Conservation (phyloP, 768 basidiomycete genomes). For the Crepidotus variabilis region DNA sequence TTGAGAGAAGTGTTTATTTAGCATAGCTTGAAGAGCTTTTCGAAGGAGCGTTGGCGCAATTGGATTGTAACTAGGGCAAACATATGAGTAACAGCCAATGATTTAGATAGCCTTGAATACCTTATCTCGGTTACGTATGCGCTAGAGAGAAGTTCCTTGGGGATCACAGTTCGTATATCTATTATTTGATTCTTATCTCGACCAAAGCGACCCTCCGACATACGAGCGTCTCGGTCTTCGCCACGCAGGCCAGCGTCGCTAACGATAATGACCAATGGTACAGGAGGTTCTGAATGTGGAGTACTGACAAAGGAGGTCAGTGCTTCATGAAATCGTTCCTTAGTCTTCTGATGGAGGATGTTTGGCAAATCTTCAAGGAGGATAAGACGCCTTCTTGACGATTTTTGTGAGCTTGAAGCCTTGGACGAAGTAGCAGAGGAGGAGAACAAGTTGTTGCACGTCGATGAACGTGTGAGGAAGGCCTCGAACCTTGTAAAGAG, state of each 20-base stretch:
- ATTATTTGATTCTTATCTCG: conserved; percentile 44
- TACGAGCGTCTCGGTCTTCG: conserved; percentile 50
- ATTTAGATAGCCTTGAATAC: conserved; percentile 39
- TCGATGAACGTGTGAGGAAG: conserved; percentile 69
- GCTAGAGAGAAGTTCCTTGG: conserved; percentile 62
- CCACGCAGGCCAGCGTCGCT: conserved; percentile 82
- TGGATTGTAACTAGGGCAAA: conserved; percentile 73
- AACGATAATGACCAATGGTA: conserved; percentile 78
- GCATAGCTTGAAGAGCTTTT: conserved; percentile 67
- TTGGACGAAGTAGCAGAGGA: conserved; percentile 9
- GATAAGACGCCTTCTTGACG: conserved; percentile 51
- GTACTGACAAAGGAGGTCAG: conserved; percentile 52
- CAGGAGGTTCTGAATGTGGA: conserved; percentile 28
- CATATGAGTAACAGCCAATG: neutral
- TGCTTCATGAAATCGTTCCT: conserved; percentile 67
- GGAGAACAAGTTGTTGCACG: conserved; percentile 52
- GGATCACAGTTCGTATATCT: conserved; percentile 65
- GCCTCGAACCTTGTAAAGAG: conserved; percentile 67
- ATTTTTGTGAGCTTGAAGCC: conserved; percentile 8
- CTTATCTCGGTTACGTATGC: conserved; percentile 77
- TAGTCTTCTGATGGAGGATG: conserved; percentile 69
- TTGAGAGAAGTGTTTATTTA: conserved; percentile 43
- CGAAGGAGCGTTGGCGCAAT: conserved; percentile 84
- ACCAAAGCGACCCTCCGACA: conserved; percentile 38
- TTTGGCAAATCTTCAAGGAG: conserved; percentile 92